Base-by-base conservation (phyloP, 495 filamentous ascomycete genomes). In the Penicillium bialowiezense region DNA sequence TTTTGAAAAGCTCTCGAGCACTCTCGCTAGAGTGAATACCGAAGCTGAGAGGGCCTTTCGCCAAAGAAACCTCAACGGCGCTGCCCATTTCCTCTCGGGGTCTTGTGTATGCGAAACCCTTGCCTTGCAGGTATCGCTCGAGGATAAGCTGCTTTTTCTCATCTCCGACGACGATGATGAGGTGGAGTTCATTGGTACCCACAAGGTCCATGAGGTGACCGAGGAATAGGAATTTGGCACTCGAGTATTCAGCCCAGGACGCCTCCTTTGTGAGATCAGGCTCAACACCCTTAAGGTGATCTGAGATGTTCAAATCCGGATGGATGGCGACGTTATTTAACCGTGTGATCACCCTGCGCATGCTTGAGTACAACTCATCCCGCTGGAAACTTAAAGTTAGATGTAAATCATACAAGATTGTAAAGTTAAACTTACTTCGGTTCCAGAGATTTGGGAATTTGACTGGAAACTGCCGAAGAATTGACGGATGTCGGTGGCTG, bases 161-260 rank as follows among this genome's bases (percentile, higher is more conserved):
- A 19, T 63, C 59, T 48, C 67, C 54, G 2, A 76, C 68, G 19
- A 75, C 64, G 7, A 83, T 62, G 2, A 72, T 66, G 32, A 84
- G 48, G 51, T 83, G 79, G 12, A 74, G 39, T 17, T 73, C 66
- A 28, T 63, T 52, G 3, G 58, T 50, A 8, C 66, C 64, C 7
- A 71, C 60, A 35, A 70, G 50, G 42, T 79, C 59, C 40, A 84
- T 56, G 32, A 86, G 63, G 56, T 75, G 65, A 26, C 73, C 62
- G 5, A 86, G 61, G 50, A 87, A 75, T 17, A 70, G 53, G 55
- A 87, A 82, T 56, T 84, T 79, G 21, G 78, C 60, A 53, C 81
- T 83, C 12, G 73, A 78, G 12, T 73, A 69, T 37, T 81, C 75
- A 4, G 79, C 76, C 74, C 79, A 83, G 12, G 67, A 58, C 9